These are phyloP conservation scores for Salix udensis DNA, from an alignment of 345 rosid genomes.

Conservation along the genomic window DNA sequence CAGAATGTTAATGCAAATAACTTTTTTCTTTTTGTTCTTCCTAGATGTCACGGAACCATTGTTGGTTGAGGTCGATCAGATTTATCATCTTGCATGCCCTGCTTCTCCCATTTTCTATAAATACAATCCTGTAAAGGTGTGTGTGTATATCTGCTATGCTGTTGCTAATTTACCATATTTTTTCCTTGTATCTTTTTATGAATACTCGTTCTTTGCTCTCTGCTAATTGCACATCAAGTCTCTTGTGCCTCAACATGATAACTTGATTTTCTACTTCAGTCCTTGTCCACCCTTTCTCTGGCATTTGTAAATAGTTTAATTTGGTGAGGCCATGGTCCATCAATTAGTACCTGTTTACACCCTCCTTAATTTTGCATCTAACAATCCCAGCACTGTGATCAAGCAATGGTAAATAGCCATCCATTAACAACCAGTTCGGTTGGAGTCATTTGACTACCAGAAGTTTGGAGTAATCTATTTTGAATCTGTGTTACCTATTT, in stretches of 20 bases:
- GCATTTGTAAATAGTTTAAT: background rate
- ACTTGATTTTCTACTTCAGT: background rate
- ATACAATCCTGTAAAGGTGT: slow-evolving; percentile 94
- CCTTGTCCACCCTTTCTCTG: background rate
- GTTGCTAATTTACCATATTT: background rate
- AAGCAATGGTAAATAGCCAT: background rate
- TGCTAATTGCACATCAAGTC: background rate
- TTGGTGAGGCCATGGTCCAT: background rate
- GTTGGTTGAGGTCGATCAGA: slow-evolving; percentile 85
- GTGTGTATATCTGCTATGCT: slow-evolving; percentile 21
- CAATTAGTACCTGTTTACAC: background rate
- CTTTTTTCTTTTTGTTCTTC: background rate
- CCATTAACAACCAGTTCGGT: background rate
- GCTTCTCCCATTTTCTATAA: slow-evolving; percentile 97
- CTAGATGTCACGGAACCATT: slow-evolving; percentile 84
- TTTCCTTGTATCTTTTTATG: background rate
- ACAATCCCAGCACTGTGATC: background rate
- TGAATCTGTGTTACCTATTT: too few species aligned
- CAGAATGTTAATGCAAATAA: slow-evolving; percentile 1
- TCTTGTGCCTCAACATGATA: background rate
- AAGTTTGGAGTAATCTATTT: background rate
- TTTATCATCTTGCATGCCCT: slow-evolving; percentile 98
- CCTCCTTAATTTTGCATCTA: background rate
- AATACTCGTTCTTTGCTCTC: background rate
- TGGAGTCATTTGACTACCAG: background rate